Evolutionary conservation across 257 asterid genomes (phyloP).

Genomic region (Solanum clarkiae): DNA sequence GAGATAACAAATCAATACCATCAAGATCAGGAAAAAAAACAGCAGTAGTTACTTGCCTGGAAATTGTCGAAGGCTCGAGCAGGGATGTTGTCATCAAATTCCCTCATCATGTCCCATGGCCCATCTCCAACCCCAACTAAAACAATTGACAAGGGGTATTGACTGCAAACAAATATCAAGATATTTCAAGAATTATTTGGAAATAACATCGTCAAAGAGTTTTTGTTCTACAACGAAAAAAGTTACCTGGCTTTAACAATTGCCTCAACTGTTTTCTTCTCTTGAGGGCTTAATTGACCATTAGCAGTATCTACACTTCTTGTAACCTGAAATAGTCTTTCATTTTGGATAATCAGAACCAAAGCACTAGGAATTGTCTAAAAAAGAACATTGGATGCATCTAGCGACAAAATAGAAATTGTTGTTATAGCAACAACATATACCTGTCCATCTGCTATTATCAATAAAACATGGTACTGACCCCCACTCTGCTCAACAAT

Average conservation of each 20-base stretch:
- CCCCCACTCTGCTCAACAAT: slow-evolving; percentile 89
- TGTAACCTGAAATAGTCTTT: slow-evolving; percentile 44
- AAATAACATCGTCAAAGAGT: neutral
- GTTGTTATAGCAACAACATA: neutral
- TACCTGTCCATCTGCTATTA: slow-evolving; percentile 94
- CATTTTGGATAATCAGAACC: neutral
- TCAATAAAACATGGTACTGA: slow-evolving; percentile 79
- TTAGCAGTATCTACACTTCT: slow-evolving; percentile 76
- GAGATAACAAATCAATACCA: neutral
- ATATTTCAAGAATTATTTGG: neutral
- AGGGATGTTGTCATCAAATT: slow-evolving; percentile 87
- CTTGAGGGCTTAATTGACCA: slow-evolving; percentile 85
- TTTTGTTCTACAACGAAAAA: neutral
- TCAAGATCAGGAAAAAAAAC: neutral
- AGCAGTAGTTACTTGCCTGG: slow-evolving; percentile 40
- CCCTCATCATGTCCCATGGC: slow-evolving; percentile 97
- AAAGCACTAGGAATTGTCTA: neutral
- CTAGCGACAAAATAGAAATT: neutral
- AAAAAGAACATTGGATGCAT: neutral
- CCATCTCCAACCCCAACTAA: slow-evolving; percentile 96
- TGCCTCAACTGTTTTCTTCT: slow-evolving; percentile 86
- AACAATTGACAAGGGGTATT: slow-evolving; percentile 72
- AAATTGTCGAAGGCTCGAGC: slow-evolving; percentile 88
- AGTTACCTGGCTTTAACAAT: slow-evolving; percentile 90
- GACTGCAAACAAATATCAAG: slow-evolving; percentile 26